These are phyloP conservation scores for Amylostereum chailletii DNA, from an alignment of 1,284 basidiomycete species.

Conservation along the genomic window DNA sequence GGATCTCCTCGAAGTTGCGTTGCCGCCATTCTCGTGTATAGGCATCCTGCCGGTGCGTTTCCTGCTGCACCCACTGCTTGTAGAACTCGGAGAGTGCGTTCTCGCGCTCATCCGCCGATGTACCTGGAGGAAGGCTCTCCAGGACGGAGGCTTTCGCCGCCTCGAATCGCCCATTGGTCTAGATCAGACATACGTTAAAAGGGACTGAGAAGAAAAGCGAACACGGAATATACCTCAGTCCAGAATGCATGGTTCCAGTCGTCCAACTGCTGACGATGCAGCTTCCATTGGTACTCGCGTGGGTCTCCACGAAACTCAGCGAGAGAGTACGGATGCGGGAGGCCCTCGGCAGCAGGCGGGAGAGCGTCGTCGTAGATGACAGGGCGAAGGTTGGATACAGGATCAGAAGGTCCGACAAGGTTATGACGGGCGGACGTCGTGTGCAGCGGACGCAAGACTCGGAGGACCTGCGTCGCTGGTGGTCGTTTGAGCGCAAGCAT, in stretches of 20 bases:
- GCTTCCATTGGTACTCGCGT: constrained; percentile 57
- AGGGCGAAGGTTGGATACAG: constrained; percentile 69
- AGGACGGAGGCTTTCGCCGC: constrained; percentile 51
- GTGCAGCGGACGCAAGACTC: constrained; percentile 29
- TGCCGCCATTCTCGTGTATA: constrained; percentile 60
- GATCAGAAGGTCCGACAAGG: constrained; percentile 65
- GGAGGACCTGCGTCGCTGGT: background rate
- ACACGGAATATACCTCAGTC: constrained; percentile 53
- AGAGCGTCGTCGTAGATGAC: constrained; percentile 58
- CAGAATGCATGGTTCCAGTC: constrained; percentile 68
- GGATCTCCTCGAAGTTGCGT: constrained; percentile 46
- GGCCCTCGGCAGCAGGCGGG: constrained; percentile 16
- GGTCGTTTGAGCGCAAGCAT: constrained; percentile 4
- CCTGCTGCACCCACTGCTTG: constrained; percentile 61
- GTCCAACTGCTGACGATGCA: constrained; percentile 61
- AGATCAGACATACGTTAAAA: background rate
- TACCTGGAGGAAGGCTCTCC: constrained; percentile 41
- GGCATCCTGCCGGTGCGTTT: constrained; percentile 40
- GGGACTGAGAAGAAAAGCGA: constrained; percentile 2
- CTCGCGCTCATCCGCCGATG: constrained; percentile 48
- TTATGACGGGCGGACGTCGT: constrained; percentile 28
- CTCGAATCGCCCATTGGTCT: constrained; percentile 72
- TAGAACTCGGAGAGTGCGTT: constrained; percentile 63
- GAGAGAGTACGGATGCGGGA: constrained; percentile 64
- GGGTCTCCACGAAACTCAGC: constrained; percentile 44